Evolutionary conservation across 2,329 filamentous ascomycete species (phyloP), one percentile per base, ranked within the genome.

Genomic region (Exophiala phaeomuriformis): DNA sequence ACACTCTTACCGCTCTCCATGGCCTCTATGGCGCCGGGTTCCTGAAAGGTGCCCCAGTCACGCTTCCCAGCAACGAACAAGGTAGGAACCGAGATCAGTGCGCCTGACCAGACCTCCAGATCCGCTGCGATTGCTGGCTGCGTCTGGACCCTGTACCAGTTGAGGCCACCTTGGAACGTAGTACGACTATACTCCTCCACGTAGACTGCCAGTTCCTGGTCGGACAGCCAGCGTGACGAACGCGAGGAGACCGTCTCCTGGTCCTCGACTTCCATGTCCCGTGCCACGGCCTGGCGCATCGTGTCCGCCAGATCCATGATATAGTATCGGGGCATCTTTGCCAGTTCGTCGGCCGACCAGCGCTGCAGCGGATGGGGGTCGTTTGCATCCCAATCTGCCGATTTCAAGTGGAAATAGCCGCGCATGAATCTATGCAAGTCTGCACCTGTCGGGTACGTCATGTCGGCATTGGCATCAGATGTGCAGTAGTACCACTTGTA

Each of bases 1-100:
- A 79, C 74, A 29, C 69, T 71, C 59, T 81, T 84, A 0, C 72
- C 71, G 5, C 72, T 67, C 4, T 70, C 71, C 66, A 82, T 78
- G 30, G 73, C 74, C 63, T 86, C 80, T 3, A 87, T 64, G 0
- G 77, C 81, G 0, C 81, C 81, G 0, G 83, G 83, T 59, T 83
- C 77, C 64, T 87, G 84, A 64, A 79, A 84, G 32, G 80, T 85
- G 0, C 82, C 83, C 83, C 84, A 86, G 59, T 87, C 84, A 53
- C 75, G 68, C 43, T 71, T 72, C 0, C 84, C 83, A 29, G 76
- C 77, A n/a, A 87, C 75, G 60, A 83, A 86, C 0, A 74, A 69
- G 52, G 74, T 77, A 0, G 83, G 83, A 5, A 83, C 77, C 47
- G 81, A 77, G 19, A 86, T 79, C 64, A 75, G 80, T 64, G 72